Base-by-base conservation (phyloP, 176 grass and related monocot genomes). In the Paspalum notatum region DNA sequence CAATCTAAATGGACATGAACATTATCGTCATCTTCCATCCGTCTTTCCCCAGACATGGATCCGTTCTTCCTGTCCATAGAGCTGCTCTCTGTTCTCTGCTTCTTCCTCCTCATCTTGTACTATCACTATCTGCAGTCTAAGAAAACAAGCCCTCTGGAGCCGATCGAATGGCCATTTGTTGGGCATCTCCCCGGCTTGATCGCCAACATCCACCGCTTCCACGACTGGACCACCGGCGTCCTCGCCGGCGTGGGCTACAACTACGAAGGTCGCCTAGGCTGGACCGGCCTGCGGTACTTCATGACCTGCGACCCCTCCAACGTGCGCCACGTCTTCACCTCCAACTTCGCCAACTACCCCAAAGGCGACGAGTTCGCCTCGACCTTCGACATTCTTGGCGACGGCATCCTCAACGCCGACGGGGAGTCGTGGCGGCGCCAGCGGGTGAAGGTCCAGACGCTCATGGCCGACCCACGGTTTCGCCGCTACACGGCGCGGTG, bases 351-450 rank as follows among this genome's bases (percentile, higher is more conserved):
- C 17, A 89, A 93, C 64, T 93, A 90, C 58, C 87, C 91, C 37
- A 93, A 93, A 6, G 91, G 91, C 8, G 71, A 78, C 0, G 91
- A 93, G 25, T 93, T 87, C 80, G 43, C 77, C 32, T 2, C 3
- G 32, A 32, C 3, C 32, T 32, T 32, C 32, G 32, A 32, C 32
- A 3, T 32, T 40, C 68, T 89, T 8, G 91, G 91, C 72, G 60
- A 37, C 64, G 91, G 91, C 51, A 93, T 93, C 75, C 87, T 93
- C 50, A 93, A 87, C 80, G 68, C 91, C 13, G 91, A 93, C 66
- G 87, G 84, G 13, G 87, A 93, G 9, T 25, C 66, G 18, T 93
- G 91, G 91, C 77, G 82, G 70, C 54, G 32, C 45, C 91, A 93
- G 80, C 71, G 84, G 2, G 42, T 32, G 66, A 77, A 74, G 75